Base-by-base conservation (phyloP, 2,329 filamentous ascomycete species). In the Fusarium equiseti region DNA sequence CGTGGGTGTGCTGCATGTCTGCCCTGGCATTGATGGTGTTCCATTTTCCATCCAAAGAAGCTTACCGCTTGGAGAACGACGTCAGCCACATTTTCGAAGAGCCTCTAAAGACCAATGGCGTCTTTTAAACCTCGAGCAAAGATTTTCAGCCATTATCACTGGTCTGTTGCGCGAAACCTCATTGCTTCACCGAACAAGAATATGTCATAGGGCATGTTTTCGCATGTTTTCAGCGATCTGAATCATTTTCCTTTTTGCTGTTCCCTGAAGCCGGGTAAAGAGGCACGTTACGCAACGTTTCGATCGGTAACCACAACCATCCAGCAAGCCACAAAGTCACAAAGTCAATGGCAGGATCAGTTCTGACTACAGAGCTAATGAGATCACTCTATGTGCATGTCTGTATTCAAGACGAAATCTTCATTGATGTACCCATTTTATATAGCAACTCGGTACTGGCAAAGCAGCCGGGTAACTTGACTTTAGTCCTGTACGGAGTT, bases 1-100 rank as follows among this genome's bases (percentile, higher is more conserved):
- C 43, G n/a, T 61, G 31, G 48, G 61, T 55, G 35, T 20, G 35
- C 27, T 59, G 44, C 50, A 63, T 31, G 50, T 65, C 42, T 55
- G 26, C 51, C 26, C 22, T n/a, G 38, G 13, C 35, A 38, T 40
- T 54, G 26, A 35, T 40, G 38, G 32, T n/a, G 31, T 50, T 50
- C 29, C 20, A 50, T 29, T 15, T 40, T 48, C 31, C 40, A 51
- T 59, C 29, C 24, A 59, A 59, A 66, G 48, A 66, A 46, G 46
- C 38, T 49, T 31, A 45, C 51, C 43, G 55, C 55, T 66, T 54
- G 62, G 55, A 38, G 8, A 5, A 44, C 22, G 27, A 56, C 63
- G 49, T 67, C 55, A 62, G 31, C 31, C 26, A 49, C 32, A 24
- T 55, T 54, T 35, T 29, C 26, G 24, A 42, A 53, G 48, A 55